Base-by-base conservation (phyloP, 164 flowering plant genomes). In the Protea cynaroides region DNA sequence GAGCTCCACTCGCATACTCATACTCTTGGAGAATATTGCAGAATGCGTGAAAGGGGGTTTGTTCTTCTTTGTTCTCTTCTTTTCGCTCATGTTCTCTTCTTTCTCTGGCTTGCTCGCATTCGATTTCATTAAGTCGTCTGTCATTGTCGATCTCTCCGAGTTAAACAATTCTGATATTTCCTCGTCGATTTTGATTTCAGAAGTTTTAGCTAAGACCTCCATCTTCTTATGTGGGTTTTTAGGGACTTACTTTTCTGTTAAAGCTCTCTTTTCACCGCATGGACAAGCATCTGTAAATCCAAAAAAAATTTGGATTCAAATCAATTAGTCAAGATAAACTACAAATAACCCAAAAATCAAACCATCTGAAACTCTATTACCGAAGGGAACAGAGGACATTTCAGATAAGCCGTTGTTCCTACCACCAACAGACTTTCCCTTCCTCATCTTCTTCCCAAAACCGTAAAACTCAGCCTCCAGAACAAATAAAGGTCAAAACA, bases 91-190 rank as follows among this genome's bases (percentile, higher is more conserved):
- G 15, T 21, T 43, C 7, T 13, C 8, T 8, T 25, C n/a, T 36
- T 18, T 12, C 24, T 22, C 50, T 4, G 43, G 37, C 23, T 56
- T 61, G 18, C 18, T 29, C 52, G 36, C 18, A 49, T 49, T 49
- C 52, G 52, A 13, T 64, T 78, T 72, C 11, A 29, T 57, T 0
- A 79, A 68, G 19, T 75, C 74, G 4, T 78, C 79, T 0, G 84
- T 81, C 29, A 75, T 0, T 0, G 81, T 75, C 7, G 84, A 79
- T 1, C 68, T 62, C 36, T 77, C 77, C 0, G 84, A 80, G 60
- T 76, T 58, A 9, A 67, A 70, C 8, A 37, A 25, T 15, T 77
- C 73, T 13, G 79, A 77, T 58, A 71, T 76, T 57, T 76, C 62
- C n/a, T 22, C 71, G 40, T 76, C 74, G 63, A 69, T 77, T 1